Evolutionary conservation across 2,329 filamentous ascomycete genomes (phyloP), one percentile per base, ranked within the genome.

Genomic region (Fusarium denticulatum): DNA sequence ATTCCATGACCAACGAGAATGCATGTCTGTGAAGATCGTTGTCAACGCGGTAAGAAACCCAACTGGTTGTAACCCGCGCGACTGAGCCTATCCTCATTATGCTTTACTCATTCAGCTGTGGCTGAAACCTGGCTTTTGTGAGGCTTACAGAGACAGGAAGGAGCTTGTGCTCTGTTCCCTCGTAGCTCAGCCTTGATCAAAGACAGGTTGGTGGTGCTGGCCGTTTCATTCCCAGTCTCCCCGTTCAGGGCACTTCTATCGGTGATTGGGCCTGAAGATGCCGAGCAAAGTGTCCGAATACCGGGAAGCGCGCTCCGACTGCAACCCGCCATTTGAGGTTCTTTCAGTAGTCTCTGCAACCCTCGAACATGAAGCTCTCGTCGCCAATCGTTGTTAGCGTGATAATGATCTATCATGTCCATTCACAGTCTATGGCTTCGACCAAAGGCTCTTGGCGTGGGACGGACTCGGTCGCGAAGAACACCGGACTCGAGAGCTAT

Each of bases 371-470:
- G 45, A 66, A 49, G 40, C 46, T 53, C 20, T 47, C 32, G 22
- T 63, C 32, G 52, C 67, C 63, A 72, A 64, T 68, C 47, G 50
- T 37, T 43, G 9, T 14, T 49, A 36, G 43, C 37, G 24, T 24
- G 55, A 36, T 59, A 57, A 37, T 66, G 67, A 74, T 72, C 62
- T 56, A 69, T 74, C 71, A 66, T 32, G 56, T 60, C 53, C 53
- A 39, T 67, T 67, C 32, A 45, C 32, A 34, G 26, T 60, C 40
- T 37, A 74, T 74, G 49, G 71, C 52, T 65, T 65, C 34, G 47
- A 62, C 28, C 56, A 64, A 42, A 42, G 28, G 11, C 46, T 57
- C 67, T 74, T 74, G 67, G 71, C 67, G 47, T 36, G 56, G 55
- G 46, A 53, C 71, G 50, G 50, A 68, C 67, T 57, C 37, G 34